Percentiles rank a stretch among this genome's conserved stretches.
These are phyloP conservation scores for Ophiostoma sp. DNA, from an alignment of 2,329 filamentous ascomycete genomes.

Conservation along the genomic window DNA sequence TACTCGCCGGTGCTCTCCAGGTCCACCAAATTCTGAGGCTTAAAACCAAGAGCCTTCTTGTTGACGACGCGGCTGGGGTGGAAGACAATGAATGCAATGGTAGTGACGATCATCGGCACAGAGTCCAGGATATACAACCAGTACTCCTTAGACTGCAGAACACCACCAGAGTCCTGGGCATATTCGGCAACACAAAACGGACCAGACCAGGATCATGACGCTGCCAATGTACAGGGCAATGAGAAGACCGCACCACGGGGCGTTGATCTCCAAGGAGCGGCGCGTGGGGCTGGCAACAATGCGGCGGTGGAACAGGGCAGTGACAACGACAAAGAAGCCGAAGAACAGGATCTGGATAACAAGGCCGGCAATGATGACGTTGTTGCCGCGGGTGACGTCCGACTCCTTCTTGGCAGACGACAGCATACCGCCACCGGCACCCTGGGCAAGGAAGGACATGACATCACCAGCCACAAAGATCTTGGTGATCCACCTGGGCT, in stretches of 20 bases:
- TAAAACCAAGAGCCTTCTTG: neutral
- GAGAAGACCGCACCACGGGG: constrained; percentile 18
- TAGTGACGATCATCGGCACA: constrained; percentile 27
- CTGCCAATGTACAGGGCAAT: constrained; percentile 27
- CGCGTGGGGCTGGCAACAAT: constrained; percentile 13
- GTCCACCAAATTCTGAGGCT: neutral
- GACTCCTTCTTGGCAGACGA: constrained; percentile 26
- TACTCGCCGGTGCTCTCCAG: neutral
- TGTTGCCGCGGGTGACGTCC: constrained; percentile 37
- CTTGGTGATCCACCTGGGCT: constrained; percentile 40
- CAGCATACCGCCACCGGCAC: constrained; percentile 37
- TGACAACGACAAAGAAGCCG: constrained; percentile 36
- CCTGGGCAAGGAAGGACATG: constrained; percentile 41
- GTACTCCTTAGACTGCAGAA: constrained; percentile 31
- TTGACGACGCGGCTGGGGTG: constrained; percentile 19
- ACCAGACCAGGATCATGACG: constrained; percentile 36
- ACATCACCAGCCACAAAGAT: constrained; percentile 46
- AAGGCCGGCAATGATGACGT: constrained; percentile 43
- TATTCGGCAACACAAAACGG: constrained; percentile 39
- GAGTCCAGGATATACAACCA: constrained; percentile 34
- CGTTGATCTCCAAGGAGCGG: neutral
- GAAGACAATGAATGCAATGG: constrained; percentile 22
- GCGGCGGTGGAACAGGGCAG: constrained; percentile 18
- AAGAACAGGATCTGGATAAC: constrained; percentile 44
- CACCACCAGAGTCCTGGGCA: constrained; percentile 30